Evolutionary conservation across 2,329 filamentous ascomycete species (phyloP), one percentile per base, ranked within the genome.

Genomic region (Phialemonium atrogriseum): DNA sequence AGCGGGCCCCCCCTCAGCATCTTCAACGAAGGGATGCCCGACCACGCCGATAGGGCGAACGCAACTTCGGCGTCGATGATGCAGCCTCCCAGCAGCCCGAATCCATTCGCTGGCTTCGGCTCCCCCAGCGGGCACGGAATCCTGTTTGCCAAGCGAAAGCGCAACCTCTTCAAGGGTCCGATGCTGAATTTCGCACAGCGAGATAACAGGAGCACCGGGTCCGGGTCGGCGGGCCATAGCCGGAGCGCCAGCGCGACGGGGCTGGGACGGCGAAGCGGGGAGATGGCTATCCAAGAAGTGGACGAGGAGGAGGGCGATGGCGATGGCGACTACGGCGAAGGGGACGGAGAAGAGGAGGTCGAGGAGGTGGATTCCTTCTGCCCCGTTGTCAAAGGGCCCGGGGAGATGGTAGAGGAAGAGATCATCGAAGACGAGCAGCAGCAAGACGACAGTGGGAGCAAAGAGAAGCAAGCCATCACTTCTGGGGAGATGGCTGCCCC

Each of bases 121-220:
- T 11, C 35, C 39, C 28, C 70, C 0, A 77, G 78, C 4, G 51
- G 46, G 5, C 53, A 48, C 26, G 55, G 54, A 3, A 69, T 91
- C 0, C 64, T 86, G 26, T 93, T 91, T 49, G 84, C 85, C 2
- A 86, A 86, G 51, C 64, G 84, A 36, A 93, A 89, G 59, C 73
- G 82, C 36, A 85, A 77, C 34, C 55, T 88, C 3, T 91, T 93
- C 63, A 89, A 89, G 52, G 85, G 85, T 0, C 85, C 85, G 0
- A 77, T 77, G 56, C 59, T 81, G 18, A 70, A 72, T 41, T 62
- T 78, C 27, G 66, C 64, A 32, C 59, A 49, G n/a, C 24, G 35
- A 11, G 33, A 35, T 10, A 35, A 26, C 19, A 25, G 55, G 39
- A 38, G 50, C 20, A 41, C 49, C 25, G 47, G 56, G 17, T 45